Base-by-base conservation (phyloP, 2,329 filamentous ascomycete species). In the Huntiella omanensis region DNA sequence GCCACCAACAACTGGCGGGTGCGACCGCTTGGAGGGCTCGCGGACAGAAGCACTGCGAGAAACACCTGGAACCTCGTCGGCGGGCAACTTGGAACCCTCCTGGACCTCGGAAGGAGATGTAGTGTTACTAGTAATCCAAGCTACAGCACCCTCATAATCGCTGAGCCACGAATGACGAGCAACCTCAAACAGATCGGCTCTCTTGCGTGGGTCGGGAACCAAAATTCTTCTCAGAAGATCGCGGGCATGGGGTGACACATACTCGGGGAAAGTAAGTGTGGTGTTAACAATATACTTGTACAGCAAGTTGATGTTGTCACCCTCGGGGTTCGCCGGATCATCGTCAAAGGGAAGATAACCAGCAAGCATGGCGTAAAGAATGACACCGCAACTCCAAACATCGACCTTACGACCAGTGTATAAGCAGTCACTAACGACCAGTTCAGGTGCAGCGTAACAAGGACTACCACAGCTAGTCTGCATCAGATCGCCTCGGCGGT, bases 241-340 rank as follows among this genome's bases (percentile, higher is more conserved):
- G 56, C 91, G 75, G 16, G 91, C 88, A 61, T 98, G 91, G 5
- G 91, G 91, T 5, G 91, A 94, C 54, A 98, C 91, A 59, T 96
- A 96, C 77, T 98, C 91, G 51, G 91, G 91, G 60, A 98, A 98
- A 3, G 88, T 96, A 37, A 98, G 73, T 33, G 88, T 87, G 1
- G 91, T 98, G 47, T 85, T 92, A 50, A 95, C 88, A 55, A 98
- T 98, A 64, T 98, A 98, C 66, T 96, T 96, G 72, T 98, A 98
- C 22, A 98, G 70, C 8, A 98, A 72, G 60, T 98, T 98, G 66
- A 98, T 98, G 60, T 98, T 98, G 61, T 98, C 91, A 54, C 91
- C 91, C 63, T 98, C 91, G 2, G 91, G 91, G 58, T 98, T 98
- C 40, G 87, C 91, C 52, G 91, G 91, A 57, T 98, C 91, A 59